These are phyloP conservation scores for Alternaria sp. DNA, from an alignment of 2,329 filamentous ascomycete genomes.

Conservation along the genomic window DNA sequence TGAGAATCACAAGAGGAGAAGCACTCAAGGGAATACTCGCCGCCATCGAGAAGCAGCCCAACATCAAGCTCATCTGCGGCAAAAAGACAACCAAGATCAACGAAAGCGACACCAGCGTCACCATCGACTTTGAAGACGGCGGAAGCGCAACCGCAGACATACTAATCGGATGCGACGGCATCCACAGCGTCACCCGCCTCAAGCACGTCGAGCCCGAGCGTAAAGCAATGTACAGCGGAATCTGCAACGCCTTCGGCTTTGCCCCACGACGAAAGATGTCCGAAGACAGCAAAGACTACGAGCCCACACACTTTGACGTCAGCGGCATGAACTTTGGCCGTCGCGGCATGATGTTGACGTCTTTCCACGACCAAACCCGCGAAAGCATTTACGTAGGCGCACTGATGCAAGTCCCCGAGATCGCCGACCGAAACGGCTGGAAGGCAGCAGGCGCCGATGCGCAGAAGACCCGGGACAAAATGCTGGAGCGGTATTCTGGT, in stretches of 20 bases:
- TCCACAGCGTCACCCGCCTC: constrained; percentile 53
- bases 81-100: constrained; percentile 51
- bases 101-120: constrained; percentile 50
- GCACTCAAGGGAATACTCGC: constrained; percentile 52
- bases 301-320: constrained; percentile 47
- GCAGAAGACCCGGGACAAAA: constrained; percentile 50
- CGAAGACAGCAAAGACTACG: constrained; percentile 26
- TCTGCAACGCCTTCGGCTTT: constrained; percentile 56
- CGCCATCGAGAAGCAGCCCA: constrained; percentile 48
- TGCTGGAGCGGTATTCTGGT: constrained; percentile 50
- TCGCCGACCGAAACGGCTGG: constrained; percentile 54
- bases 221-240: constrained; percentile 51
- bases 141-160: constrained; percentile 54
- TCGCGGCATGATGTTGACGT: constrained; percentile 54
- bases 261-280: constrained; percentile 40
- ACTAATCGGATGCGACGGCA: constrained; percentile 63
- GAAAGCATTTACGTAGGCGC: constrained; percentile 53
- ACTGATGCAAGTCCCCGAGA: constrained; percentile 53
- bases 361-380: constrained; percentile 45
- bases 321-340: constrained; percentile 55
- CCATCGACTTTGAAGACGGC: constrained; percentile 56
- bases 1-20: constrained; percentile 54
- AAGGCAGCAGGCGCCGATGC: constrained; percentile 53
- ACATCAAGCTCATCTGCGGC: constrained; percentile 52
- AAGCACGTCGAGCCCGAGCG: constrained; percentile 54